Evolutionary conservation across 129 eudicot genomes (phyloP), one percentile per base, ranked within the genome.

Genomic region (Centrapalus pauciflorus): DNA sequence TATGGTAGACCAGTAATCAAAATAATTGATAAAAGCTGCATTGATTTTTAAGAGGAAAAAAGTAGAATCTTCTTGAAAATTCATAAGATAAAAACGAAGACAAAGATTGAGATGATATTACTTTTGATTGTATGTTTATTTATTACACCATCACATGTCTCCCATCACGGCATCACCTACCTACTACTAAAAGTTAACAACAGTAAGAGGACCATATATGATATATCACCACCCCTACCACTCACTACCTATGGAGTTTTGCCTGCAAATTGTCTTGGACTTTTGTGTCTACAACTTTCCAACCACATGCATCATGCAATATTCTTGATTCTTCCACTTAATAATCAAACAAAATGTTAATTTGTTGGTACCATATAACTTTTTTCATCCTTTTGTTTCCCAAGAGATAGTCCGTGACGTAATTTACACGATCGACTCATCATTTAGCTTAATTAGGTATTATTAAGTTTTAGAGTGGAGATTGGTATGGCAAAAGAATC

Each of bases 301-400:
- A 20, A 32, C 57, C 75, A 70, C 75, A 70, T 70, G 66, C 67
- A 17, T n/a, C n/a, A n/a, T n/a, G n/a, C n/a, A n/a, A n/a, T n/a
- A n/a, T n/a, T n/a, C n/a, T n/a, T n/a, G n/a, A n/a, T 57, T 26
- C 73, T 55, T 54, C 30, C 32, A 5, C 57, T 14, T 65, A 8
- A 43, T 13, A 12, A 24, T 5, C 20, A 66, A 66, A 25, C 9
- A 32, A 66, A 16, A 30, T 12, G 52, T 35, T 33, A 33, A 8
- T 55, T 26, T 24, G 16, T 40, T n/a, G n/a, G n/a, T n/a, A n/a
- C n/a, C 48, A 40, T 40, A 40, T 12, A 40, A 40, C 48, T 45
- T 4, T 38, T 3, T 1, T 38, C 52, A 45, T 41, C n/a, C n/a
- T n/a, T n/a, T n/a, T n/a, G n/a, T n/a, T n/a, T n/a, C n/a, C n/a